Conservation (phyloP, 306 rosid species). For the Biancaea sappan region DNA sequence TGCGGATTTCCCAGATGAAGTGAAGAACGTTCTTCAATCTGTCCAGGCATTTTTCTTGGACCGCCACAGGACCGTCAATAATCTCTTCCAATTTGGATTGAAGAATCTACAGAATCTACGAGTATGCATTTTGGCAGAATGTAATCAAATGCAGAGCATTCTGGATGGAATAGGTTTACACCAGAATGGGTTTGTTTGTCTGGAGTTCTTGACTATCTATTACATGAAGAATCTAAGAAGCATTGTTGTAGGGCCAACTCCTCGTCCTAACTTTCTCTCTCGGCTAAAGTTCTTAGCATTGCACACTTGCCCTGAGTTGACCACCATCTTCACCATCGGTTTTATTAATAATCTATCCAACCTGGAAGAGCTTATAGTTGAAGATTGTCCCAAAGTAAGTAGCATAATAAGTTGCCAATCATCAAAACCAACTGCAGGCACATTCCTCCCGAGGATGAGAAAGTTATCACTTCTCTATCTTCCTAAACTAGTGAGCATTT, state of each 20-base stretch:
- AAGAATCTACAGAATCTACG: neutral
- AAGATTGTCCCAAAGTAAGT: neutral
- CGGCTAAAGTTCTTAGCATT: neutral
- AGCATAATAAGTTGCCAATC: neutral
- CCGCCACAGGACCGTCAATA: neutral
- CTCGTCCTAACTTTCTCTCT: neutral
- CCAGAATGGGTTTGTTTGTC: no score
- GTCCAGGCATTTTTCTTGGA: neutral
- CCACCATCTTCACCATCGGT: neutral
- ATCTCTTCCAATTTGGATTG: neutral
- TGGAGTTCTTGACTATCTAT: neutral
- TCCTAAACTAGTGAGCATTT: neutral
- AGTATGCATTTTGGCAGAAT: neutral
- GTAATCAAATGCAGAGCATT: neutral
- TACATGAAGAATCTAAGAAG: neutral
- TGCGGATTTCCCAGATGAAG: neutral
- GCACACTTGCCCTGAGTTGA: constrained; percentile 4
- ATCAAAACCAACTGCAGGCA: no score
- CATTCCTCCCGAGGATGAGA: neutral
- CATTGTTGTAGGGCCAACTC: neutral
- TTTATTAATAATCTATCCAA: neutral
- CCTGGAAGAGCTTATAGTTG: neutral
- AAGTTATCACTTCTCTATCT: neutral
- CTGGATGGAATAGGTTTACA: neutral
- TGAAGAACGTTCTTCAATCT: neutral